Percentiles rank a stretch among this genome's conserved stretches.
phyloP scores from a whole-genome alignment of 208 protist species.

The Trichomonas vaginalis region DNA sequence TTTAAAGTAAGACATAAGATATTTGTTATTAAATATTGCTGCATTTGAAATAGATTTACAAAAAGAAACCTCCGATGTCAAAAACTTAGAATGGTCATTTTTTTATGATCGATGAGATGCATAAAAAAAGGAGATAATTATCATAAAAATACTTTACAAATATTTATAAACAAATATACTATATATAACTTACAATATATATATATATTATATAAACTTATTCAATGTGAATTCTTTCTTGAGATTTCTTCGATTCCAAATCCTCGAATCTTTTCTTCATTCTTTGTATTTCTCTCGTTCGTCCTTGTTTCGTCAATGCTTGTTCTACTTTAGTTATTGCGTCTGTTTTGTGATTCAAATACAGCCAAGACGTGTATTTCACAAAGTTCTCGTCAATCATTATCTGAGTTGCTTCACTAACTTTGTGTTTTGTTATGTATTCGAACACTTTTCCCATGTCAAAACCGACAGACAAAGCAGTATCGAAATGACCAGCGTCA shows the following conservation, averaged over 20 bases:
- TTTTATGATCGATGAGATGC: no score
- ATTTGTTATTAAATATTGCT: no score
- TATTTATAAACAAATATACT: no score
- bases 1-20: no score
- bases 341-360: neutral
- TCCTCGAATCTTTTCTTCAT: neutral
- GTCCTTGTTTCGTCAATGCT: neutral
- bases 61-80: no score
- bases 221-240: neutral
- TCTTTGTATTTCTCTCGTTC: neutral
- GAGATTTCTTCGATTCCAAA: neutral
- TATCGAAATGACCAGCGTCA: neutral
- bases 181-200: no score
- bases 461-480: neutral
- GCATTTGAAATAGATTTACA: no score
- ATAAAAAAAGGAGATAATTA: no score
- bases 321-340: neutral
- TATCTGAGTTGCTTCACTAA: neutral
- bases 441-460: neutral
- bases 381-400: neutral
- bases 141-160: no score
- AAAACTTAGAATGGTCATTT: no score
- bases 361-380: neutral
- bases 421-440: neutral
- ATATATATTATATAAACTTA: neutral